Evolutionary conservation across 208 protist genomes (phyloP).

Genomic region (Tritrichomonas musculus): DNA sequence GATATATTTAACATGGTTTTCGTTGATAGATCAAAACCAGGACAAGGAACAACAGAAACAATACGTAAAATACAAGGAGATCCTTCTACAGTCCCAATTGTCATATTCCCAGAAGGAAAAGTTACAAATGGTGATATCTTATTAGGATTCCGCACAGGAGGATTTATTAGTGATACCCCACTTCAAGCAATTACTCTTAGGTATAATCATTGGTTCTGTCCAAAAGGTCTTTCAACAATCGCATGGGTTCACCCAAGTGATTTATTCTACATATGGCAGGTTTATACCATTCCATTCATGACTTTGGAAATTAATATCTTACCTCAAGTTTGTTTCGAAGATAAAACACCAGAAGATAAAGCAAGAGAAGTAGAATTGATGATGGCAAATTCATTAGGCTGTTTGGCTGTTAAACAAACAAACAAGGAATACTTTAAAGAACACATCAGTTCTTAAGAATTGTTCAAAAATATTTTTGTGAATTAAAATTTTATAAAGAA

Average conservation of each 20-base stretch:
- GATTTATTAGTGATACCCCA: not conserved
- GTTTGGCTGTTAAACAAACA: not conserved
- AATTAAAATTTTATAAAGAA: too few relatives aligned
- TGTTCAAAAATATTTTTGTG: too few relatives aligned
- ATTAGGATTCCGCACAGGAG: not conserved
- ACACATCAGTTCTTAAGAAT: too few relatives aligned
- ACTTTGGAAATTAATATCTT: not conserved
- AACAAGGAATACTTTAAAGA: too few relatives aligned
- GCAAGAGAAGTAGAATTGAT: not conserved
- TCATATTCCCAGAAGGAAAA: not conserved
- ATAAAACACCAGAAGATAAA: constrained; percentile 9
- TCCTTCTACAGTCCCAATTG: not conserved
- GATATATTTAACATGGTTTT: too few relatives aligned
- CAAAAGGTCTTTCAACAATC: not conserved
- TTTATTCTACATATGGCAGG: not conserved
- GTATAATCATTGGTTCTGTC: not conserved
- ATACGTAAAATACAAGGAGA: too few relatives aligned
- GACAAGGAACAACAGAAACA: too few relatives aligned
- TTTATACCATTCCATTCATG: not conserved
- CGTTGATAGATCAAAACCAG: too few relatives aligned
- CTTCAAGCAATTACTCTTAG: not conserved
- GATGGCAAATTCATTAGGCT: not conserved
- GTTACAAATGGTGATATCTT: not conserved
- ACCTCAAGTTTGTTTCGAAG: not conserved
- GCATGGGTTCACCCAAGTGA: not conserved